Conservation (phyloP, 441 rosid genomes). For the Jatropha podagrica region DNA sequence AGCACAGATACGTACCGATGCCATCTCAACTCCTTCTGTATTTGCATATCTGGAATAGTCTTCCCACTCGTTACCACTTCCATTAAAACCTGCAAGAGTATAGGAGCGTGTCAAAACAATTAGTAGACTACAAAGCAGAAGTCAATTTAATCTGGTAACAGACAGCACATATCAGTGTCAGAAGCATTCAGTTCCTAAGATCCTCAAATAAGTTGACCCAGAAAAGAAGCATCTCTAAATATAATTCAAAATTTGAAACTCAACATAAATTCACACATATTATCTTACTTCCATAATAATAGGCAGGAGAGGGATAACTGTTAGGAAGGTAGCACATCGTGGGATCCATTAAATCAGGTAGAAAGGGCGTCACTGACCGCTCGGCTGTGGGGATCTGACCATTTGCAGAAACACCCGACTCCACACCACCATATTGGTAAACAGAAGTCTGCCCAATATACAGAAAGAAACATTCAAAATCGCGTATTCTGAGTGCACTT, state of each 20-base stretch:
- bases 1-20: slow-evolving; percentile 40
- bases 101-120: neutral
- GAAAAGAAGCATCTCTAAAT: neutral
- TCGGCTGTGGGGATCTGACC: slow-evolving; percentile 61
- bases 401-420: slow-evolving; percentile 35
- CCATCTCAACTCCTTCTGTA: slow-evolving; percentile 64
- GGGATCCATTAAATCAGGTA: slow-evolving; percentile 55
- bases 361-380: slow-evolving; percentile 57
- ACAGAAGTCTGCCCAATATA: slow-evolving; percentile 41
- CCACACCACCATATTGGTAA: slow-evolving; percentile 58
- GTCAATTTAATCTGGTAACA: too few relatives aligned
- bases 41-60: slow-evolving; percentile 52
- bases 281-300: slow-evolving; percentile 48
- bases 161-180: neutral
- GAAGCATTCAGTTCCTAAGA: neutral
- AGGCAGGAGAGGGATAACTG: slow-evolving; percentile 44
- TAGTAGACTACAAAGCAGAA: too few relatives aligned
- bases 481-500: neutral
- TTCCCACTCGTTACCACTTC: slow-evolving; percentile 56
- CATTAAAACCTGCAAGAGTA: slow-evolving; percentile 37
- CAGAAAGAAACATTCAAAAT: neutral
- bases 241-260: neutral
- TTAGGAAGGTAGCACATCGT: slow-evolving; percentile 56
- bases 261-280: neutral
- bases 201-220: neutral